Percentiles rank a stretch among this genome's conserved stretches.
phyloP scores from a whole-genome alignment of 202 grass and related monocot genomes.

The Musa balbisiana region DNA sequence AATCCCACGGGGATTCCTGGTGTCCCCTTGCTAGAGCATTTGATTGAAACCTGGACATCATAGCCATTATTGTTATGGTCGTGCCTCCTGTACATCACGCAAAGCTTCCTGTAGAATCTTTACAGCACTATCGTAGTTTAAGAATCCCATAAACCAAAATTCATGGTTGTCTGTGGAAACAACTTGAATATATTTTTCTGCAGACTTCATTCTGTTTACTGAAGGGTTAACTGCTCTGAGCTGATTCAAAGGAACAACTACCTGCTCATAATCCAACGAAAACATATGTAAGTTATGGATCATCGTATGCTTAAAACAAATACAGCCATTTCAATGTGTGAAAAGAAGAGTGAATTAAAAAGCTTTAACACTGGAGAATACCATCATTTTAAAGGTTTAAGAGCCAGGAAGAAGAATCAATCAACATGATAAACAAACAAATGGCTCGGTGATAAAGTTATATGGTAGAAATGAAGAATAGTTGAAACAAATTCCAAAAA shows the following conservation, averaged over 20 bases:
- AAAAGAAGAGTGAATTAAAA: too few relatives aligned
- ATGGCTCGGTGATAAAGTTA: too few relatives aligned
- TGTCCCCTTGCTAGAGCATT: neutral
- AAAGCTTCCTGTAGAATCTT: constrained; percentile 10
- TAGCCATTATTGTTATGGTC: neutral
- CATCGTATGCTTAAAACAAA: too few relatives aligned
- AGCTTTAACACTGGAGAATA: too few relatives aligned
- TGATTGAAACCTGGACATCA: neutral
- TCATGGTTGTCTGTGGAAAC: constrained; percentile 13
- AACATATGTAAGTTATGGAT: too few relatives aligned
- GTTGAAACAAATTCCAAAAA: too few relatives aligned
- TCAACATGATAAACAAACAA: too few relatives aligned
- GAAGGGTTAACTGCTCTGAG: neutral
- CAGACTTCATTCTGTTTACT: constrained; percentile 8
- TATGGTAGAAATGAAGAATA: too few relatives aligned
- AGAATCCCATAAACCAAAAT: constrained; percentile 17
- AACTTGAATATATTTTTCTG: constrained; percentile 16
- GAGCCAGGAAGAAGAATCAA: too few relatives aligned
- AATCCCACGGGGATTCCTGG: neutral
- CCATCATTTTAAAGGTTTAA: too few relatives aligned
- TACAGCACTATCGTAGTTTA: neutral
- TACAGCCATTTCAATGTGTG: too few relatives aligned
- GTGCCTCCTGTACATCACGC: neutral
- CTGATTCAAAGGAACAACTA: constrained; percentile 16
- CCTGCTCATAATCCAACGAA: constrained; percentile 1